These are phyloP conservation scores for Santalum album DNA, from an alignment of 164 flowering plant species.

Conservation along the genomic window DNA sequence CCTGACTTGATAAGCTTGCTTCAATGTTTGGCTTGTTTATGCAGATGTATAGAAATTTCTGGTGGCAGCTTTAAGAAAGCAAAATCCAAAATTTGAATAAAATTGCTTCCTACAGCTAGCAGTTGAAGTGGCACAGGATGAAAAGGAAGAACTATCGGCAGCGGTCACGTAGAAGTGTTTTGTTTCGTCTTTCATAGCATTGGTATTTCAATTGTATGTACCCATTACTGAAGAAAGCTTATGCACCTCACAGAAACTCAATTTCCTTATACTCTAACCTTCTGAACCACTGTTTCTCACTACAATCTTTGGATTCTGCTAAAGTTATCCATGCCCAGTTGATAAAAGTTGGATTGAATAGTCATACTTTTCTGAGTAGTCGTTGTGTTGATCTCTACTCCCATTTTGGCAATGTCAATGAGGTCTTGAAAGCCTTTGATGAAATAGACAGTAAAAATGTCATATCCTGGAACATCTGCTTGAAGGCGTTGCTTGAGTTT, in stretches of 20 bases:
- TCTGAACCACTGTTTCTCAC: conserved; percentile 27
- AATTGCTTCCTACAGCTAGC: too few species aligned
- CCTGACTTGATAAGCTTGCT: too few species aligned
- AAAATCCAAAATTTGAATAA: too few species aligned
- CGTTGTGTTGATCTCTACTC: conserved; percentile 39
- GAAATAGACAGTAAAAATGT: conserved; percentile 25
- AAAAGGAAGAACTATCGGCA: too few species aligned
- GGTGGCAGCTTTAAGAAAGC: too few species aligned
- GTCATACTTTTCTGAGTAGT: conserved; percentile 45
- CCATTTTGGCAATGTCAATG: conserved; percentile 17
- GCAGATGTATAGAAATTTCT: too few species aligned
- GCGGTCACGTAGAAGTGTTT: too few species aligned
- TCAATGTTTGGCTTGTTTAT: too few species aligned
- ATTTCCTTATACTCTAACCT: conserved; percentile 26
- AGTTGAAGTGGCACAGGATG: too few species aligned
- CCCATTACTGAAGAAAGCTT: conserved; percentile 14
- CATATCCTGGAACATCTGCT: conserved; percentile 46
- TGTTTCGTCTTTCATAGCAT: too few species aligned
- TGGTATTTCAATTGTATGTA: conserved; percentile 12
- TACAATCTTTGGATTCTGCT: conserved; percentile 22
- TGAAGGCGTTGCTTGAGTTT: conserved; percentile 23
- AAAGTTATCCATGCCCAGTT: conserved; percentile 45
- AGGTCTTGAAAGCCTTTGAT: conserved; percentile 27
- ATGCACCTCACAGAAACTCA: conserved; percentile 10
- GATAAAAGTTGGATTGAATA: conserved; percentile 37